Conservation (phyloP, 1,284 basidiomycete species). For the Cystobasidium sp. region DNA sequence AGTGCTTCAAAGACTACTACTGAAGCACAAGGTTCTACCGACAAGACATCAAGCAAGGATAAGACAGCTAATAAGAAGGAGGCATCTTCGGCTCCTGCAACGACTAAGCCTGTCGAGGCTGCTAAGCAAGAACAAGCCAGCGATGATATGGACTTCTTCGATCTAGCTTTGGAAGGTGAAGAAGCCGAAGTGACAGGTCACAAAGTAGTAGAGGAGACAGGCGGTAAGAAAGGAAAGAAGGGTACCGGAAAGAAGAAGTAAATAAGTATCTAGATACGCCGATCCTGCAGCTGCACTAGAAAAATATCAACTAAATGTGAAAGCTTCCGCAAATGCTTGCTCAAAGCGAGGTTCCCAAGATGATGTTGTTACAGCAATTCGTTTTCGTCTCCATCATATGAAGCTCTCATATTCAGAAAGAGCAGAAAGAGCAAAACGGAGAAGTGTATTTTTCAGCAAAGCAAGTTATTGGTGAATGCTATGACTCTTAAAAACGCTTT, state of each 20-base stretch:
- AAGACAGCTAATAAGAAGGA: not conserved
- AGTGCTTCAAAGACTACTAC: not conserved
- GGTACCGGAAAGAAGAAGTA: slow-evolving; percentile 21
- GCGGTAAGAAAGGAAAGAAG: slow-evolving; percentile 40
- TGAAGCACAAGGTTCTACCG: not conserved
- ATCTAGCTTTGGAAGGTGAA: slow-evolving; percentile 37
- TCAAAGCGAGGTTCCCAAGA: too few relatives aligned
- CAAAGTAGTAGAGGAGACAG: slow-evolving; percentile 34
- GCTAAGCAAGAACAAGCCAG: not conserved
- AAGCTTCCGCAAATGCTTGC: too few relatives aligned
- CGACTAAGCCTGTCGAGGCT: not conserved
- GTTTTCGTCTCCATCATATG: too few relatives aligned
- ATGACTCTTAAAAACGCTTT: too few relatives aligned
- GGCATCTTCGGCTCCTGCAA: not conserved
- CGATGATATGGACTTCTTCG: slow-evolving; percentile 28
- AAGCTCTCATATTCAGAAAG: too few relatives aligned
- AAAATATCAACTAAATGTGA: too few relatives aligned
- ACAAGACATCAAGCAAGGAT: too few relatives aligned
- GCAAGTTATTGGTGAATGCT: too few relatives aligned
- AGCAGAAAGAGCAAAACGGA: too few relatives aligned
- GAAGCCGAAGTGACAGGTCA: slow-evolving; percentile 24
- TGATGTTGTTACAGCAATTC: too few relatives aligned
- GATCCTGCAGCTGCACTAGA: too few relatives aligned
- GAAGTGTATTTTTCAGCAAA: too few relatives aligned
- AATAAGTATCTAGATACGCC: not conserved